Base-by-base conservation (phyloP, 306 rosid genomes). In the Benincasa hispida region DNA sequence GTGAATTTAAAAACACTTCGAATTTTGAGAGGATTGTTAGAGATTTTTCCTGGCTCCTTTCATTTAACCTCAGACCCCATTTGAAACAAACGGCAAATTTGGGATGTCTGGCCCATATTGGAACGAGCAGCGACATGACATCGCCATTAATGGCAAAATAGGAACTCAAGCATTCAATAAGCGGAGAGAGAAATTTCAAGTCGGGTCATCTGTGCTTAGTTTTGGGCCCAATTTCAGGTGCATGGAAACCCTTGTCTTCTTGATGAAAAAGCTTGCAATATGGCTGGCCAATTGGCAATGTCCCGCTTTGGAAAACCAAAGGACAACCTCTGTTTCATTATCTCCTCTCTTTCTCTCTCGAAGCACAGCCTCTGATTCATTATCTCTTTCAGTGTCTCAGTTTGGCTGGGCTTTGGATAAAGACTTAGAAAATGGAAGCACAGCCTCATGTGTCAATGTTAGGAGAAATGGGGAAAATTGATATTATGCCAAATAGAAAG, bases 71-170 rank as follows among this genome's bases (percentile, higher is more conserved):
- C 35, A 21, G 74, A 68, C 74, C 74, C 74, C 28, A 24, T 69
- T 25, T 69, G 75, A 69, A 69, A 42, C 25, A 69, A 69, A 69
- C 55, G 35, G 56, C 56, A 69, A 69, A n/a, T 66, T 66, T 39
- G 57, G 75, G 12, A 57, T 69, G 56, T 45, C 55, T 69, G 75
- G 35, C 75, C 75, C 75, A 69, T 69, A 24, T 42, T 15, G 37
- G 28, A 69, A 28, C 56, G n/a, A 69, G 75, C 75, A 22, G 56
- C 3, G 53, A 66, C 53, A n/a, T 66, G 73, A 39, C 51, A 37
- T 12, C 30, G 53, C 73, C 51, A 66, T 69, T 69, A 69, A 69
- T 42, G 19, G 75, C 55, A 69, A 69, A 45, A 69, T 45, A 69
- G 22, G 39, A 69, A 45, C 30, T 7, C 24, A 61, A 61, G 75